Evolutionary conservation across 192 early-diverging fungal genomes (phyloP), one percentile per base, ranked within the genome.

Genomic region (Backusella liffmaniae): DNA sequence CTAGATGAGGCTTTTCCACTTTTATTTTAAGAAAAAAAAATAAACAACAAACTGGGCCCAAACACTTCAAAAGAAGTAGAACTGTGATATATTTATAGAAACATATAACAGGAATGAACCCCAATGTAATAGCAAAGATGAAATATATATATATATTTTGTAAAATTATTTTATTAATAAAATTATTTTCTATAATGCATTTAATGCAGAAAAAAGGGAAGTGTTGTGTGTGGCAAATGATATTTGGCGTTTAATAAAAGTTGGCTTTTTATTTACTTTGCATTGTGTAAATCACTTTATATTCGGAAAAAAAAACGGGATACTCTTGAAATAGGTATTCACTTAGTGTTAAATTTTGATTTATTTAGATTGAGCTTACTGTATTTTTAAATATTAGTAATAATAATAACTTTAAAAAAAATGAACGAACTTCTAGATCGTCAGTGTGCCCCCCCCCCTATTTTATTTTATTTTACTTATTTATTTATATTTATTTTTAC

Each of bases 401-500:
- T 59, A 59, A 59, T 29, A 59, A 12, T 59, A 59, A 59, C 56
- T 59, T 26, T 26, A 59, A 51, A 51, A 51, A 51, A 59, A 59
- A 59, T 26, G 23, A 59, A 29, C 56, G 12, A 59, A 59, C 56
- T 59, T 59, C 56, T 59, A 59, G 56, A 59, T 59, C 21, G n/a
- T 56, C 21, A 21, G 21, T n/a, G 21, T 53, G 30, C 0, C 21
- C 53, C 15, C 53, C 53, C 51, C 8, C 23, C 56, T 23, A 21
- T 8, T 59, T 26, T 59, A 59, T 32, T 32, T 32, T 32, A 32
- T 32, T 32, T 32, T 32, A 32, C 30, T 32, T 32, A 32, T 59
- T 59, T 59, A 59, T 59, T 26, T 59, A 56, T 56, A 59, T 59
- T 59, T 59, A 59, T 59, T 49, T 49, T 59, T 59, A 59, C 56